Evolutionary conservation across 768 basidiomycete genomes (phyloP).

Genomic region (Lyophyllum shimeji): DNA sequence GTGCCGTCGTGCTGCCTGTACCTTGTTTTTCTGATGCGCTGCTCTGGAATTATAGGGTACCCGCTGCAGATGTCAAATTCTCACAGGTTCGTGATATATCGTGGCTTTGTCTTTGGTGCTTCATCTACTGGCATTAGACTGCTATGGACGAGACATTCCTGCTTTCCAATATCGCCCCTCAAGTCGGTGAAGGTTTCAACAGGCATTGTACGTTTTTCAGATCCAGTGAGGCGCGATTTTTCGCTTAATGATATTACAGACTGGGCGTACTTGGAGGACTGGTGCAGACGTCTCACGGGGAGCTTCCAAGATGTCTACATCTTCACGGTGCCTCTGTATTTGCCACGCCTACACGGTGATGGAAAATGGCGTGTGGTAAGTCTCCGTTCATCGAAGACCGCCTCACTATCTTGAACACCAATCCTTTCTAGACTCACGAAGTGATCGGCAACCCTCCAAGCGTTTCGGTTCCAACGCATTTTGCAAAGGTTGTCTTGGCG

Average conservation of each 20-base stretch:
- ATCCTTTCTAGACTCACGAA: slow-evolving; percentile 70
- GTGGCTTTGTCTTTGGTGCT: background rate
- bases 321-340: slow-evolving; percentile 96
- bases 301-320: slow-evolving; percentile 93
- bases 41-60: slow-evolving; percentile 59
- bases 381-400: slow-evolving; percentile 15
- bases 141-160: slow-evolving; percentile 98
- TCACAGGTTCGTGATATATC: slow-evolving; percentile 59
- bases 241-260: slow-evolving; percentile 46
- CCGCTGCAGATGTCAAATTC: slow-evolving; percentile 92
- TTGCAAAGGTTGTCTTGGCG: slow-evolving; percentile 91
- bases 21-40: background rate
- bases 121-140: slow-evolving; percentile 37
- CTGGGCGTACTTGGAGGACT: slow-evolving; percentile 96
- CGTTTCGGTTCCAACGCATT: slow-evolving; percentile 94
- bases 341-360: slow-evolving; percentile 81
- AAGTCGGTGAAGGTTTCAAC: slow-evolving; percentile 97
- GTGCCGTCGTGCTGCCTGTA: slow-evolving; percentile 11
- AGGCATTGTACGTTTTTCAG: slow-evolving; percentile 74
- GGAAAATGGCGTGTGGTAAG: slow-evolving; percentile 95
- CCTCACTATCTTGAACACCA: background rate
- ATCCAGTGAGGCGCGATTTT: background rate
- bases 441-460: slow-evolving; percentile 93
- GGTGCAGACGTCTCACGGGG: slow-evolving; percentile 88
- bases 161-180: slow-evolving; percentile 94